These are phyloP conservation scores for Thalassiosira exigua DNA, from an alignment of 352 stramenopile species.

Conservation along the genomic window DNA sequence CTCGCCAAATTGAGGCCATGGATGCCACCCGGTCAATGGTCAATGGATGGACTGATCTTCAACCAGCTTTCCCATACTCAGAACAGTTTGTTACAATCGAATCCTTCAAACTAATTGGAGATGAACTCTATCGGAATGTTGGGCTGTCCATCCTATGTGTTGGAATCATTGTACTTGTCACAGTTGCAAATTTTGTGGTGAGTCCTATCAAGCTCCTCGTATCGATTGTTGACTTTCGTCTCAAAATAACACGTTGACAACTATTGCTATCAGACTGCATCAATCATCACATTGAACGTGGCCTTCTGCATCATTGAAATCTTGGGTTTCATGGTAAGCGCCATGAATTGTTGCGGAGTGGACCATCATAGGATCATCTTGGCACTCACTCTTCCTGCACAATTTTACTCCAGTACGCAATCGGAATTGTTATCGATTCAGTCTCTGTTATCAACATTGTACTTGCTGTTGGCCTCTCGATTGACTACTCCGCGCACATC, in stretches of 20 bases:
- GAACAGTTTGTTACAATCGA: slow-evolving; percentile 70
- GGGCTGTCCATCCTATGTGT: slow-evolving; percentile 77
- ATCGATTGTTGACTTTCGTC: not conserved
- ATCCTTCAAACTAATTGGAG: slow-evolving; percentile 77
- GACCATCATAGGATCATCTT: too few relatives aligned
- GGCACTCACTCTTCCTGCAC: too few relatives aligned
- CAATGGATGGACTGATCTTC: slow-evolving; percentile 59
- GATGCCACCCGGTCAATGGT: slow-evolving; percentile 66
- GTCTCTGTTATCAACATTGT: slow-evolving; percentile 82
- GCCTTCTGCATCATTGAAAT: slow-evolving; percentile 84
- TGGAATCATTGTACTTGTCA: slow-evolving; percentile 81
- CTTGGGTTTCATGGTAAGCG: slow-evolving; percentile 83
- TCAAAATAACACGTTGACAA: not conserved
- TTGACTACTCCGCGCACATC: slow-evolving; percentile 86
- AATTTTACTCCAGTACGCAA: too few relatives aligned
- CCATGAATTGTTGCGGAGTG: too few relatives aligned
- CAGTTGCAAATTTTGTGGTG: slow-evolving; percentile 73
- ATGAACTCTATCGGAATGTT: slow-evolving; percentile 81
- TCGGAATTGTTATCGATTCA: slow-evolving; percentile 79
- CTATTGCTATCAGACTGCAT: slow-evolving; percentile 39
- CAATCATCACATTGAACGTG: slow-evolving; percentile 85
- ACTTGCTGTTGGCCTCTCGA: slow-evolving; percentile 77
- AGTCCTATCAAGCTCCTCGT: not conserved
- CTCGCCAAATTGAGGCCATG: slow-evolving; percentile 78
- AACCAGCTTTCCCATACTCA: slow-evolving; percentile 65